Base-by-base conservation (phyloP, 2,329 filamentous ascomycete genomes). In the Westerdykella aurantiaca region DNA sequence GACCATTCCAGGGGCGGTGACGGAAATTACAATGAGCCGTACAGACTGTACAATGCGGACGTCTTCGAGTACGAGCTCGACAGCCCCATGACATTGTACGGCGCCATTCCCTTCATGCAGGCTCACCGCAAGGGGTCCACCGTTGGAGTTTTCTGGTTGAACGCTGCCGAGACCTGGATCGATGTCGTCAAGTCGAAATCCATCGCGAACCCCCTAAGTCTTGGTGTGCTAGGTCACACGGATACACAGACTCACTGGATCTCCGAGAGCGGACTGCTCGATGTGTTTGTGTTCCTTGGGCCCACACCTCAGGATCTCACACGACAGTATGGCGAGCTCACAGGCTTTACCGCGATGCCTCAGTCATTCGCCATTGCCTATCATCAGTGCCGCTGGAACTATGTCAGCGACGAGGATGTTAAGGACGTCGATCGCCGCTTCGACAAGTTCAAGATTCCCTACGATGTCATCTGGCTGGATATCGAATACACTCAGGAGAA, bases 341-440 rank as follows among this genome's bases (percentile, higher is more conserved):
- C 93, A 7, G 93, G 93, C 21, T 91, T 83, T 60, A 93, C 89
- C 23, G 84, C 90, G 47, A 80, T 98, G 68, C 93, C 93, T 1
- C 89, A 95, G 60, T 85, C 93, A 51, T 96, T 96, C 58, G 79
- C 91, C 2, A 82, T 98, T 53, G 93, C 81, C 11, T 96, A 97
- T 69, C 93, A 98, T 63, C 93, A 98, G 68, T 97, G 93, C 67
- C 86, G 93, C 57, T 98, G 93, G 93, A 98, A 98, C 71, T 98
- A 98, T 64, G 84, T 96, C 44, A 94, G 88, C 1, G 91, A 96
- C 58, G 89, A 96, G 52, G 93, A 98, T 69, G 90, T 98, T 46
- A 94, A 87, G 67, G 90, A 97, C 60, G 91, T 98, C 34, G 90
- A 97, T 65, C 83, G 86, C 52, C 95, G 94, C 66, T 95, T 98